Evolutionary conservation across 2,329 filamentous ascomycete genomes (phyloP).

Genomic region (Madurella fahalii): DNA sequence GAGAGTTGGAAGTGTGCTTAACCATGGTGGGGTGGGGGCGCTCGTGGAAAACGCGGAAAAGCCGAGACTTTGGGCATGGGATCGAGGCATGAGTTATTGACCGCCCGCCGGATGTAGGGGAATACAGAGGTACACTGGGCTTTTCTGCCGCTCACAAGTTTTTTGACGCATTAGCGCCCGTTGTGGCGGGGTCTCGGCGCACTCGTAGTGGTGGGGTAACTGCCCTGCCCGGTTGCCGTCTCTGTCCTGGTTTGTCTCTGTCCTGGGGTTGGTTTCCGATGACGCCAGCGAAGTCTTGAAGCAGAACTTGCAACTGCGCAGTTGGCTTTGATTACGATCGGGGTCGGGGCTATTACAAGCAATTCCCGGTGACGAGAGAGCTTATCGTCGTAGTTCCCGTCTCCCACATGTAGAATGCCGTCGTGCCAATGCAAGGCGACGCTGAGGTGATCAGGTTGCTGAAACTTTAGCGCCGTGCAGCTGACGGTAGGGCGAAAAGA

Average conservation of each 20-base stretch:
- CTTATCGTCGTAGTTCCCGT: too few relatives aligned
- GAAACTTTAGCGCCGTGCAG: constrained; percentile 1
- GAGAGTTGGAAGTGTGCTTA: constrained; percentile 20
- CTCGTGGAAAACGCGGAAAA: too few relatives aligned
- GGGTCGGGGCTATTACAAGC: too few relatives aligned
- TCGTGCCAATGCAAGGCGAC: too few relatives aligned
- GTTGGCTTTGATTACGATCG: too few relatives aligned
- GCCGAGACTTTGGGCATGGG: not conserved
- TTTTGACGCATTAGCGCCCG: constrained; percentile 11
- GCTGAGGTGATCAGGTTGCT: not conserved
- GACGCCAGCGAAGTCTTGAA: too few relatives aligned
- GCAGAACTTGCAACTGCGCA: too few relatives aligned
- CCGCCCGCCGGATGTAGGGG: not conserved
- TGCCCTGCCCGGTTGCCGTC: too few relatives aligned
- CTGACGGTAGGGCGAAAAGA: constrained; percentile 7
- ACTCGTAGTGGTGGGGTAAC: constrained; percentile 3
- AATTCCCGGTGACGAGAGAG: too few relatives aligned
- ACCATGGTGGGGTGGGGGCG: not conserved
- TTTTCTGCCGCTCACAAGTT: constrained; percentile 1
- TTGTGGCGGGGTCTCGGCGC: not conserved
- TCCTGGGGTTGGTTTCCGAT: too few relatives aligned
- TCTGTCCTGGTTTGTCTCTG: too few relatives aligned
- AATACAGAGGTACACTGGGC: not conserved
- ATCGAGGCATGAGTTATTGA: not conserved
- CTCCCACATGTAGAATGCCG: too few relatives aligned